Evolutionary conservation across 1,284 basidiomycete species (phyloP), one percentile per base, ranked within the genome.

Genomic region (Tilletiopsis washingtonensis): DNA sequence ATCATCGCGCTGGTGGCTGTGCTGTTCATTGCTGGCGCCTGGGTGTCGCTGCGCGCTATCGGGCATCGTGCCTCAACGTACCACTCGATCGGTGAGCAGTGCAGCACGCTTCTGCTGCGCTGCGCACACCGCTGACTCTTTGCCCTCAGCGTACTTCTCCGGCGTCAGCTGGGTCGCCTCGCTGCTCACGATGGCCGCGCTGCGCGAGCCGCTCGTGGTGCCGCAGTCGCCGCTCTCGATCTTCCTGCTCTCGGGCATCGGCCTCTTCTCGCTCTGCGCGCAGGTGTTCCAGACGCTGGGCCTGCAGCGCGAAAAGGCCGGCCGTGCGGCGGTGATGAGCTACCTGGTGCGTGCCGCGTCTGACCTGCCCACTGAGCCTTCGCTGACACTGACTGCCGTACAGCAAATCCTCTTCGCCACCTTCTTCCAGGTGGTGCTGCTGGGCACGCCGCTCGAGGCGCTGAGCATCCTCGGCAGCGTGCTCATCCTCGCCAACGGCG

Each of bases 311-410:
- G 61, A 63, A n/a, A 61, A 46, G 17, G 61, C 61, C 3, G 61
- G 51, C 9, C 27, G 58, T 3, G 61, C 61, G 2, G 61, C 61
- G 0, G 56, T 52, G 29, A 57, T 63, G 52, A 51, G 47, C 21
- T 63, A 63, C 40, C 29, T 34, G 29, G 29, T 34, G 29, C 9
- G 29, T 34, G 29, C 29, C 9, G 9, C 29, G 29, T n/a, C 29
- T 34, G 29, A 34, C 29, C 29, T 34, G 9, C n/a, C 9, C 9
- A 9, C 29, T 34, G 29, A 9, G 9, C n/a, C 29, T 34, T 9
- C 29, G 9, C n/a, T 34, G n/a, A n/a, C n/a, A n/a, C n/a, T n/a
- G n/a, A n/a, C n/a, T n/a, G n/a, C n/a, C n/a, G n/a, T 34, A n/a
- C 29, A 34, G 26, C 38, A 49, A 25, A 49, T 49, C 24, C 24